These are phyloP conservation scores for Stemphylium beticola DNA, from an alignment of 2,329 filamentous ascomycete genomes.

Conservation along the genomic window DNA sequence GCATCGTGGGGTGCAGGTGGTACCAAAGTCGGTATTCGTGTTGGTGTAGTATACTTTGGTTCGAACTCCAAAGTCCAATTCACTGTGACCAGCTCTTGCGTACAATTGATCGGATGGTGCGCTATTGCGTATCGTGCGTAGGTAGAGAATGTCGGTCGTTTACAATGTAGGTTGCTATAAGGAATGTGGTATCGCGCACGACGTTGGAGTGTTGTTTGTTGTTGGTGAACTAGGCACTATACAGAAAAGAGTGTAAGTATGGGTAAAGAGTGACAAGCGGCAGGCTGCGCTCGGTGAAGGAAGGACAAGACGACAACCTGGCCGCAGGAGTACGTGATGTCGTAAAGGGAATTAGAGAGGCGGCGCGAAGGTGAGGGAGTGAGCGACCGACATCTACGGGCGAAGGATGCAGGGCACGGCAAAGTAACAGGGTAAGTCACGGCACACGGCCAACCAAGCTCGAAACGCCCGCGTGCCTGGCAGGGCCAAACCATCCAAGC, in stretches of 20 bases:
- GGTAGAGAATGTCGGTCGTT: slow-evolving; percentile 27
- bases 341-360: slow-evolving; percentile 23
- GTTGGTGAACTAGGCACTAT: slow-evolving; percentile 35
- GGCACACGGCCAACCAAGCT: slow-evolving; percentile 21
- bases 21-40: not conserved
- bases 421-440: slow-evolving; percentile 23
- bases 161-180: slow-evolving; percentile 30
- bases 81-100: slow-evolving; percentile 18
- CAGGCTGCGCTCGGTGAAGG: slow-evolving; percentile 45
- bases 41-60: not conserved
- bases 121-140: slow-evolving; percentile 34
- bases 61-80: not conserved
- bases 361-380: slow-evolving; percentile 24
- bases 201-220: slow-evolving; percentile 24
- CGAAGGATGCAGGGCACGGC: slow-evolving; percentile 14
- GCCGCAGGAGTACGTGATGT: slow-evolving; percentile 37
- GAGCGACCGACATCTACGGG: slow-evolving; percentile 9
- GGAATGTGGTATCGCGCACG: slow-evolving; percentile 37
- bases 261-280: slow-evolving; percentile 44
- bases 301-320: slow-evolving; percentile 50
- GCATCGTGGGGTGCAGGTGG: slow-evolving; percentile 9
- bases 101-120: slow-evolving; percentile 7
- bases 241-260: slow-evolving; percentile 41
- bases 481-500: slow-evolving; percentile 8
- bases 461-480: slow-evolving; percentile 33